phyloP scores from a whole-genome alignment of 257 asterid genomes.

The Penstemon barbatus region DNA sequence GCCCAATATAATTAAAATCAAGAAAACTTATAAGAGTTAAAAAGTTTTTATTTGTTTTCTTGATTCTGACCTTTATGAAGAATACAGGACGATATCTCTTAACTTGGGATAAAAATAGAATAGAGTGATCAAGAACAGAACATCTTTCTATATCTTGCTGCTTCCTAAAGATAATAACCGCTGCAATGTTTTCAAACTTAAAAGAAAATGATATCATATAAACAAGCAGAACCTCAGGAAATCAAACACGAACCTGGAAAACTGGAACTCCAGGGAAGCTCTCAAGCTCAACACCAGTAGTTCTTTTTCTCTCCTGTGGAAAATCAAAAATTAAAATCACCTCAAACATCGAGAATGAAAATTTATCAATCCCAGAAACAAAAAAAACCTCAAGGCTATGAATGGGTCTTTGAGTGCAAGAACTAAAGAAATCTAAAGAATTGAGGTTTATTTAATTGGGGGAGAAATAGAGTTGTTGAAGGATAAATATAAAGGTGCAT shows the following conservation, averaged over 20 bases:
- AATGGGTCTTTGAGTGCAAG: too few species aligned
- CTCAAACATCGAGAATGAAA: neutral
- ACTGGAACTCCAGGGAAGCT: conserved; percentile 89
- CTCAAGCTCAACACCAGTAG: conserved; percentile 50
- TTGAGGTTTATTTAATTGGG: too few species aligned
- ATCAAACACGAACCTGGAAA: conserved; percentile 62
- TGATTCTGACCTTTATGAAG: conserved; percentile 73
- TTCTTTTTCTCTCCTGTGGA: conserved; percentile 56
- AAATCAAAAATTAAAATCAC: conserved; percentile 18
- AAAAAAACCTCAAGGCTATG: too few species aligned
- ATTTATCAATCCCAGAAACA: too few species aligned
- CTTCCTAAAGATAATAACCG: neutral
- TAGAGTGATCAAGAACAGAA: too few species aligned
- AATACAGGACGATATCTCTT: conserved; percentile 87
- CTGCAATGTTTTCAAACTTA: neutral
- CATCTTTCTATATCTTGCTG: too few species aligned
- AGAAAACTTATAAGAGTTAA: neutral
- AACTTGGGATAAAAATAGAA: conserved; percentile 10
- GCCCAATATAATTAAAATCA: neutral
- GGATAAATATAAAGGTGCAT: too few species aligned
- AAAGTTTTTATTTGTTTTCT: neutral
- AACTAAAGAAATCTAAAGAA: too few species aligned
- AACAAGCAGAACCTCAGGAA: conserved; percentile 5
- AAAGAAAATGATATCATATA: neutral
- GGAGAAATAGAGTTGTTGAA: too few species aligned